Evolutionary conservation across 2,329 filamentous ascomycete species (phyloP).

Genomic region (Diaporthe longicolla): DNA sequence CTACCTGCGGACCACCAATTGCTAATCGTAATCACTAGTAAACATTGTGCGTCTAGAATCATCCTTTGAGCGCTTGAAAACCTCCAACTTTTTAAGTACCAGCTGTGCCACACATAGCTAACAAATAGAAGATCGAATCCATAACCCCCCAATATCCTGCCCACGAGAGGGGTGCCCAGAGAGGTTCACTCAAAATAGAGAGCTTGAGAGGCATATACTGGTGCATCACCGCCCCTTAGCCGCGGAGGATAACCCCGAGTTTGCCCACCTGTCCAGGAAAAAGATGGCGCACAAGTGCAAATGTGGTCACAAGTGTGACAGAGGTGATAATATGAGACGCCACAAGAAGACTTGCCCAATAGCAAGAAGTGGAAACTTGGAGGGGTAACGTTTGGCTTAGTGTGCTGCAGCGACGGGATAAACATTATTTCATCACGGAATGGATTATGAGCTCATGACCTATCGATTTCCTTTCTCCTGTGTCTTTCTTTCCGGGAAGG

Average conservation of each 20-base stretch:
- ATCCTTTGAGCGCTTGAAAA: not conserved
- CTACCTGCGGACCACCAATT: not conserved
- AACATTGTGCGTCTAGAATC: not conserved
- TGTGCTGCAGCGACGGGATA: not conserved
- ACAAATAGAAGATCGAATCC: conserved; percentile 8
- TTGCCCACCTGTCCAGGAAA: not conserved
- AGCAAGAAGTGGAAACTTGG: not conserved
- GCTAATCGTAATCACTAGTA: too few species aligned
- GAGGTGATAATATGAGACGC: conserved; percentile 19
- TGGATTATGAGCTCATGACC: conserved; percentile 19
- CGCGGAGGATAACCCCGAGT: conserved; percentile 4
- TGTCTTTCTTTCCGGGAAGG: not conserved
- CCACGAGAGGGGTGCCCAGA: not conserved
- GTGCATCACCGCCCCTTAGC: not conserved
- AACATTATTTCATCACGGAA: not conserved
- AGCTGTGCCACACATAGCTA: not conserved
- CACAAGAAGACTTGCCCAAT: not conserved
- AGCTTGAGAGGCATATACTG: conserved; percentile 28
- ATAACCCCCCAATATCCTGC: not conserved
- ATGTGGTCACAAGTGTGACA: conserved; percentile 8
- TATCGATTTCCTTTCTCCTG: not conserved
- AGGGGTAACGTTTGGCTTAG: not conserved
- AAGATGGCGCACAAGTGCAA: not conserved
- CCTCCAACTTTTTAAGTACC: not conserved
- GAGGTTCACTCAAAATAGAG: conserved; percentile 11